These are phyloP conservation scores for Vitis labrusca DNA, from an alignment of 164 flowering plant genomes.

Conservation along the genomic window DNA sequence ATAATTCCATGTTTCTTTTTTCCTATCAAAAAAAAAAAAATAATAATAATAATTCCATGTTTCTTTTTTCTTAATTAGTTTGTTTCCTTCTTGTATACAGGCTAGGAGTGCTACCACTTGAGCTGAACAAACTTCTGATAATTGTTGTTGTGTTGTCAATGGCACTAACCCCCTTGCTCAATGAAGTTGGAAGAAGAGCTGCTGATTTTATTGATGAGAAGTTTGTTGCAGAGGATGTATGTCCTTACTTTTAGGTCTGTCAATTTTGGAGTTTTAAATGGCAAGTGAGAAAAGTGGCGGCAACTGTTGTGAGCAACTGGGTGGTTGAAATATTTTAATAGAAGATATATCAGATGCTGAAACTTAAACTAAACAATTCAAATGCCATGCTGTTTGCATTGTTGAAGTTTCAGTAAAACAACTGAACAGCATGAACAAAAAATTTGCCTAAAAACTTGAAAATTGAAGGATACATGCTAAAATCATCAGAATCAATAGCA, in stretches of 20 bases:
- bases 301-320: not conserved
- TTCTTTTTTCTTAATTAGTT: slow-evolving; percentile 1
- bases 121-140: slow-evolving; percentile 94
- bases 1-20: slow-evolving; percentile 4
- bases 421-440: not conserved
- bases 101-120: slow-evolving; percentile 98
- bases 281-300: no score
- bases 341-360: not conserved
- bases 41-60: not conserved
- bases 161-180: slow-evolving; percentile 93
- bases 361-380: not conserved
- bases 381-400: not conserved
- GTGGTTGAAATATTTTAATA: not conserved
- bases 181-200: slow-evolving; percentile 82
- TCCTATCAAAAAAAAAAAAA: not conserved
- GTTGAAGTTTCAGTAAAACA: not conserved
- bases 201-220: slow-evolving; percentile 67
- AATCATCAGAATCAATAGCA: no score
- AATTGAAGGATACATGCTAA: not conserved
- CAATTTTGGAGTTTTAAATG: not conserved
- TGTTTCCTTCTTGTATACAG: slow-evolving; percentile 35
- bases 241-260: slow-evolving; percentile 18
- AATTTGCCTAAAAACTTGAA: not conserved
- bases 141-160: slow-evolving; percentile 96
- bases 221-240: slow-evolving; percentile 52